Percentiles rank a stretch among this genome's conserved stretches.
phyloP scores from a whole-genome alignment of 768 basidiomycete species.

The Heimioporus sp. region DNA sequence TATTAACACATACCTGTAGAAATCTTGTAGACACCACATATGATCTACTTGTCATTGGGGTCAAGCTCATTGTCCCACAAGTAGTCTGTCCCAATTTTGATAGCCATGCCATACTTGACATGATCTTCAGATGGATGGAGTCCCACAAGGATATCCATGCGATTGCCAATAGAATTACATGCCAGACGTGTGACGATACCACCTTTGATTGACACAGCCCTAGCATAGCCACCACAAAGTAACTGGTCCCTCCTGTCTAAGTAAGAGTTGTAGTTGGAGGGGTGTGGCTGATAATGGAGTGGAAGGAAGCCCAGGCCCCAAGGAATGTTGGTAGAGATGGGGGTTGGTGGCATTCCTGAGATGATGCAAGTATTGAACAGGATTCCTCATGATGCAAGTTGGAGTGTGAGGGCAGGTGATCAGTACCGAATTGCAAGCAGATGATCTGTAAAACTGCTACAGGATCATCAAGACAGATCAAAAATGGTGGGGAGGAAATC shows the following conservation, averaged over 20 bases:
- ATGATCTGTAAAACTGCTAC: no score
- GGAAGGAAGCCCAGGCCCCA: no score
- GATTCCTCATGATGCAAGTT: no score
- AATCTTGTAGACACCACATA: slow-evolving; percentile 4
- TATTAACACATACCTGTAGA: background rate
- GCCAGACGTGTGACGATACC: background rate
- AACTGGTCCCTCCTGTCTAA: slow-evolving; percentile 1
- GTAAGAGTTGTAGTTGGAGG: background rate
- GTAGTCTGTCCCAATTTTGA: background rate
- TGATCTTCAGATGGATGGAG: background rate
- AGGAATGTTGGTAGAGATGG: no score
- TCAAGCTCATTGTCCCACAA: slow-evolving; percentile 5
- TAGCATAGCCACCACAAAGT: background rate
- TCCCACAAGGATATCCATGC: background rate
- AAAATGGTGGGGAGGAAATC: no score
- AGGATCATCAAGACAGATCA: no score
- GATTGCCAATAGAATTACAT: background rate
- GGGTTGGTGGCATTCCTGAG: no score
- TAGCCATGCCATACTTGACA: background rate
- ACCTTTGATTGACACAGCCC: slow-evolving; percentile 1
- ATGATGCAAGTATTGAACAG: no score
- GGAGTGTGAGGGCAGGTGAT: no score
- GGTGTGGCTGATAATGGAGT: background rate
- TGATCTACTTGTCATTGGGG: background rate
- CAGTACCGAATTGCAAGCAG: no score